Evolutionary conservation across 192 early-diverging fungal species (phyloP), one percentile per base, ranked within the genome.

Genomic region (Coemansia sp.): DNA sequence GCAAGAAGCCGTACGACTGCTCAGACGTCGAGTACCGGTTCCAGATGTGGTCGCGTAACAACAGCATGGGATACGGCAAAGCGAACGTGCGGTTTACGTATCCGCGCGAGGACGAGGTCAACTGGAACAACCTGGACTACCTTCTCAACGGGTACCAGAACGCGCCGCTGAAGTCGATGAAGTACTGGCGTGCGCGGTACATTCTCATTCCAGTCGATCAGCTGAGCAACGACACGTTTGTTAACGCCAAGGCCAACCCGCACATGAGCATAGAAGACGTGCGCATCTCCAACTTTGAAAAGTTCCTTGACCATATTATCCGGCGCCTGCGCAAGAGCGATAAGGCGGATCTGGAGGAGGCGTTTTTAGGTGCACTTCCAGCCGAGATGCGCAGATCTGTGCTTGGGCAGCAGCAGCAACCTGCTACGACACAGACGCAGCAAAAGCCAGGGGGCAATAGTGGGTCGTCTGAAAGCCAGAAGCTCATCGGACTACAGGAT

Each of bases 71-170:
- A 5, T 99, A 96, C 71, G 45, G 73, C 51, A 68, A 78, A 1
- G 75, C 88, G 34, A 67, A 62, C 0, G 75, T 92, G 15, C 77
- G 66, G 0, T 99, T 99, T 63, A 61, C 66, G 6, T 97, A 98
- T 76, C 90, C 97, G 16, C 75, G 75, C 12, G 66, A 92, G 21
- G 76, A 88, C 5, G 84, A 89, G 46, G 95, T 96, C 75, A 90
- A 92, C 38, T 99, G 97, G 97, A 99, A 97, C 68, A 93, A 90
- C 46, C 81, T 97, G 30, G 97, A 99, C 76, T 90, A 91, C 60
- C 78, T 96, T 30, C 90, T 97, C n/a, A 85, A 92, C 20, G 96
- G 95, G 38, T 91, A 93, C 63, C 89, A 92, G 68, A 88, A 92
- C 30, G 89, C 90, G 24, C 81, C 95, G 53, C 93, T 86, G 0